Conservation (phyloP, 208 protist genomes). For the Herpetomonas muscarum region DNA sequence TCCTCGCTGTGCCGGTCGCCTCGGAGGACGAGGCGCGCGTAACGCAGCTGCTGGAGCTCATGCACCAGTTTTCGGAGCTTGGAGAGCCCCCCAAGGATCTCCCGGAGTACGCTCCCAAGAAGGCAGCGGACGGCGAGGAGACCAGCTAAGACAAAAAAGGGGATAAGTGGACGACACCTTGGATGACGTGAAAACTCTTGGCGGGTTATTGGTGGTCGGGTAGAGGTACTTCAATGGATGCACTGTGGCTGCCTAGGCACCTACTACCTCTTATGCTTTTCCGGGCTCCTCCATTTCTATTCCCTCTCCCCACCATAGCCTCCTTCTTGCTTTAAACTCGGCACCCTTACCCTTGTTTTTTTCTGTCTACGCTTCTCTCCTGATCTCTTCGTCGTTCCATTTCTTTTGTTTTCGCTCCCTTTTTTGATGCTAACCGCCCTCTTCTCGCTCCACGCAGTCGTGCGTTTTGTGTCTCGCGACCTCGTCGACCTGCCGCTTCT, state of each 20-base stretch:
- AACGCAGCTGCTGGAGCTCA: slow-evolving; percentile 40
- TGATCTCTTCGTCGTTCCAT: not conserved
- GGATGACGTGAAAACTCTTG: too few relatives aligned
- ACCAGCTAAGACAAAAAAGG: not conserved
- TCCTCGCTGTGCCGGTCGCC: slow-evolving; percentile 39
- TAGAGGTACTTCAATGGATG: too few relatives aligned
- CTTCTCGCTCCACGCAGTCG: not conserved
- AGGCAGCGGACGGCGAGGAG: not conserved
- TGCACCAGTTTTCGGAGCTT: slow-evolving; percentile 68
- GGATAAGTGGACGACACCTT: not conserved
- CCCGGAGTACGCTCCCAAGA: slow-evolving; percentile 15
- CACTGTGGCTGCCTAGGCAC: too few relatives aligned
- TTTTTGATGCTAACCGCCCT: not conserved
- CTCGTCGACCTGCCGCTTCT: too few relatives aligned
- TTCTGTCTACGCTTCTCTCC: not conserved
- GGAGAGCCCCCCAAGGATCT: slow-evolving; percentile 52
- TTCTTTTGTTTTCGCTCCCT: not conserved
- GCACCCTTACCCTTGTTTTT: not conserved
- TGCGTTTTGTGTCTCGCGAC: too few relatives aligned
- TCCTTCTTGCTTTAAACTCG: not conserved
- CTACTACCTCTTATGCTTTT: too few relatives aligned
- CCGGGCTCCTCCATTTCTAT: not conserved
- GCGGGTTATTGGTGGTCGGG: too few relatives aligned
- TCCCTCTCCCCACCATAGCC: not conserved
- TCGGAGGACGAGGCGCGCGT: slow-evolving; percentile 45